Evolutionary conservation across 495 filamentous ascomycete genomes (phyloP).

Genomic region (Trichoderma orchidacearum): DNA sequence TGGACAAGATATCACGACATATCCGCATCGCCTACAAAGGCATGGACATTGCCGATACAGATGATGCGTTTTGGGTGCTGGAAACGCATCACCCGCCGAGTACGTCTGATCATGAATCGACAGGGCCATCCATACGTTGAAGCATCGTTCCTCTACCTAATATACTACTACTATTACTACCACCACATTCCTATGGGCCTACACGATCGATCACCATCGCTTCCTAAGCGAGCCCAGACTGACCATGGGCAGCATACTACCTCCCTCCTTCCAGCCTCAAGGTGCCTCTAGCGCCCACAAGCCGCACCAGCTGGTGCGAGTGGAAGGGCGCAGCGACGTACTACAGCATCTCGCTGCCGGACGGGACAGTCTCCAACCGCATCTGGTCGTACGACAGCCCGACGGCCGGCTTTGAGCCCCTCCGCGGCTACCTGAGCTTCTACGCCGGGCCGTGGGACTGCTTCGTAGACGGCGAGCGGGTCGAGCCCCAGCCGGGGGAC

Average conservation of each 20-base stretch:
- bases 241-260: slow-evolving; percentile 32
- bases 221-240: not conserved
- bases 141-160: no score
- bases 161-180: no score
- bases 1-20: slow-evolving; percentile 33
- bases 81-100: slow-evolving; percentile 45
- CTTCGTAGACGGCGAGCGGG: slow-evolving; percentile 45
- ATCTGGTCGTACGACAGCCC: slow-evolving; percentile 43
- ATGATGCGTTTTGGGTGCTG: slow-evolving; percentile 42
- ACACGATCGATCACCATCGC: no score
- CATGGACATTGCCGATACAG: slow-evolving; percentile 38
- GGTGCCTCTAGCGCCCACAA: slow-evolving; percentile 26
- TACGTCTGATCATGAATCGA: slow-evolving; percentile 10
- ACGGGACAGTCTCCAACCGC: slow-evolving; percentile 24
- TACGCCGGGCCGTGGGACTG: slow-evolving; percentile 45
- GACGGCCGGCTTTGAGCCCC: slow-evolving; percentile 26
- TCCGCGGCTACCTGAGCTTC: slow-evolving; percentile 38
- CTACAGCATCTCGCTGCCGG: slow-evolving; percentile 23
- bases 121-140: not conserved
- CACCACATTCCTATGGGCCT: no score
- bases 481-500: slow-evolving; percentile 41
- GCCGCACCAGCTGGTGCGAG: slow-evolving; percentile 36
- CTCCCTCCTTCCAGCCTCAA: slow-evolving; percentile 30
- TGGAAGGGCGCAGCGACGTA: slow-evolving; percentile 45
- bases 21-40: slow-evolving; percentile 39